Evolutionary conservation across 1,139 yeast genomes (phyloP).

Genomic region (Trichomonascaceae sp.): DNA sequence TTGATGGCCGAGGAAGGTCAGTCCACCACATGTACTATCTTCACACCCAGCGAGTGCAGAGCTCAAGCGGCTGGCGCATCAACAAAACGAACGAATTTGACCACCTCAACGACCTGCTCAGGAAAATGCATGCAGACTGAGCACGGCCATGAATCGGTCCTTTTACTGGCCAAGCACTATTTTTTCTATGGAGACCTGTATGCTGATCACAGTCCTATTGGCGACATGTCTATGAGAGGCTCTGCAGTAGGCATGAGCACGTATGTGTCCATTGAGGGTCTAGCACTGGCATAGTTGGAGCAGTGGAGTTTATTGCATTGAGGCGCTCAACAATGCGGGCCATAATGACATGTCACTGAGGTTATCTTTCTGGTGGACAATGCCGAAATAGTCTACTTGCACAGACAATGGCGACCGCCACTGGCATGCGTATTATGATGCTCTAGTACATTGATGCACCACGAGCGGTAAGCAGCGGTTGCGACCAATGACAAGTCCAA

Average conservation of each 20-base stretch:
- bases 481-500: conserved; percentile 65
- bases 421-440: conserved; percentile 85
- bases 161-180: no score
- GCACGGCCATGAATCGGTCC: no score
- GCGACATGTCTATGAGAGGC: no score
- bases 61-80: no score
- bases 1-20: conserved; percentile 99
- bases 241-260: conserved; percentile 86
- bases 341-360: no score
- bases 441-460: no score
- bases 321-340: no score
- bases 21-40: conserved; percentile 74
- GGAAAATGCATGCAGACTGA: no score
- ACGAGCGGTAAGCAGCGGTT: no score
- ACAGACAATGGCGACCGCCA: conserved; percentile 83
- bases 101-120: no score
- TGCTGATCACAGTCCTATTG: conserved; percentile 93
- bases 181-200: conserved; percentile 94
- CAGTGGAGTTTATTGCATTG: conserved; percentile 97
- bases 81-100: no score
- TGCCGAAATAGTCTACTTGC: conserved; percentile 83
- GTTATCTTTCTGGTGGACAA: conserved; percentile 94
- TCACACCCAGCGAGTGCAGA: conserved; percentile 81
- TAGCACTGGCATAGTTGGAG: conserved; percentile 79
- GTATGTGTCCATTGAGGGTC: conserved; percentile 73